Percentiles rank a stretch among this genome's conserved stretches.
These are phyloP conservation scores for Venturia effusa DNA, from an alignment of 2,329 filamentous ascomycete genomes.

Conservation along the genomic window DNA sequence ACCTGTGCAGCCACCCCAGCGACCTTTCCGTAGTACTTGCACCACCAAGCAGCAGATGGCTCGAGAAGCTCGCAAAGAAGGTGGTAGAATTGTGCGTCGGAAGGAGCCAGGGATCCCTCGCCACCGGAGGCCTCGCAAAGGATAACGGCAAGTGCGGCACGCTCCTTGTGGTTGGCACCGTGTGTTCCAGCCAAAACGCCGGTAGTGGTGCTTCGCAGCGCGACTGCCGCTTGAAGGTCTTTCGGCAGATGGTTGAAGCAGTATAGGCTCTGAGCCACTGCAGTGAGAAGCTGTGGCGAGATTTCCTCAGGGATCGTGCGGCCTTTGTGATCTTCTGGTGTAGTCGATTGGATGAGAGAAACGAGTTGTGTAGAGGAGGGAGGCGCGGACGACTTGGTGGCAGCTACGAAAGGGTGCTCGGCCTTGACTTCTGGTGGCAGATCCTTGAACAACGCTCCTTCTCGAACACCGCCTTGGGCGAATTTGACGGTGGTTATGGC, in stretches of 20 bases:
- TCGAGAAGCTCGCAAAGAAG: conserved; percentile 44
- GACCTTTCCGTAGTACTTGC: conserved; percentile 50
- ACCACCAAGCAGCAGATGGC: conserved; percentile 51
- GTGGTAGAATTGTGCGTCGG: conserved; percentile 44
- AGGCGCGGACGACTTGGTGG: conserved; percentile 43
- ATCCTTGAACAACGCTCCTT: conserved; percentile 68
- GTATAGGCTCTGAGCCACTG: conserved; percentile 50
- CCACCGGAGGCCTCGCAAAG: conserved; percentile 67
- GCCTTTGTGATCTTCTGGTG: conserved; percentile 26
- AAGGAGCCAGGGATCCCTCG: conserved; percentile 40
- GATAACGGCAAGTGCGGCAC: conserved; percentile 60
- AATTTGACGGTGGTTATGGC: conserved; percentile 66
- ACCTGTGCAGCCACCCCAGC: conserved; percentile 46
- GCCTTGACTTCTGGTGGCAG: conserved; percentile 50
- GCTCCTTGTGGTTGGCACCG: conserved; percentile 60
- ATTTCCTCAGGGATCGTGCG: conserved; percentile 12
- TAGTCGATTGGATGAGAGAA: conserved; percentile 35
- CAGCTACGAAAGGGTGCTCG: conserved; percentile 55
- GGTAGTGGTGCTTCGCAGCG: conserved; percentile 61
- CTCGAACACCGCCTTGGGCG: conserved; percentile 77
- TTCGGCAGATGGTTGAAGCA: conserved; percentile 36
- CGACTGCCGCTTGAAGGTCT: conserved; percentile 43
- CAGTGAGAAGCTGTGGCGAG: conserved; percentile 33
- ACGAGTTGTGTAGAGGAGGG: conserved; percentile 37
- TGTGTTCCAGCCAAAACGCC: conserved; percentile 58